Conservation (phyloP, 257 asterid genomes). For the Scutellaria minor region DNA sequence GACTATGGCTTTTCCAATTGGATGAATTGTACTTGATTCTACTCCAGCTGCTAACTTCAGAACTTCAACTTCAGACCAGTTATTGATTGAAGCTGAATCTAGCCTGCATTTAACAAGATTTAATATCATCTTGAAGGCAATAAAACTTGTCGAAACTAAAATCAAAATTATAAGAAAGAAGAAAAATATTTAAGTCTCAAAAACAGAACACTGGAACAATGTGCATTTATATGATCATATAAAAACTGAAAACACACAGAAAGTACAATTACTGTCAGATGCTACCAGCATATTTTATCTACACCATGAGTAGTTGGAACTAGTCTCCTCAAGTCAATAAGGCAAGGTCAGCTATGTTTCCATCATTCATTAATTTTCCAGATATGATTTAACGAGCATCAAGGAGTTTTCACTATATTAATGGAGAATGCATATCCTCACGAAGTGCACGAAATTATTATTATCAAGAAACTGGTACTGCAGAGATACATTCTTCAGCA, state of each 20-base stretch:
- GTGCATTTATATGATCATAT: conserved; percentile 1
- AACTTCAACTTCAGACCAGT: conserved; percentile 85
- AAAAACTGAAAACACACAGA: background rate
- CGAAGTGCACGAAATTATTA: conserved; percentile 7
- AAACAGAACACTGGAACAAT: background rate
- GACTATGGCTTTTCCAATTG: conserved; percentile 96
- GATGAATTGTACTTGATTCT: conserved; percentile 93
- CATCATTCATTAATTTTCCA: conserved; percentile 11
- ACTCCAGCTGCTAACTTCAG: conserved; percentile 93
- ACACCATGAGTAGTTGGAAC: conserved; percentile 3
- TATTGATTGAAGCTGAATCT: conserved; percentile 46
- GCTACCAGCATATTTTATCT: conserved; percentile 3
- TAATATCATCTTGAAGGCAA: conserved; percentile 37
- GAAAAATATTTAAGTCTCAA: background rate
- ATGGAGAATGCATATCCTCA: background rate
- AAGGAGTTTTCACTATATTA: background rate
- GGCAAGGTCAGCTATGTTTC: background rate
- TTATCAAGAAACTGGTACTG: conserved; percentile 22
- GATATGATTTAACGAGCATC: background rate
- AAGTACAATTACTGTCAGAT: conserved; percentile 9
- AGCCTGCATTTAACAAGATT: conserved; percentile 53
- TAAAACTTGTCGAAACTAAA: conserved; percentile 15
- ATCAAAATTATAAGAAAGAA: conserved; percentile 7
- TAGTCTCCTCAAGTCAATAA: conserved; percentile 15
- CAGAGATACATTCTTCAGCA: conserved; percentile 5